phyloP scores from a whole-genome alignment of 2,329 filamentous ascomycete species.

The Chrysosporium queenslandicum region DNA sequence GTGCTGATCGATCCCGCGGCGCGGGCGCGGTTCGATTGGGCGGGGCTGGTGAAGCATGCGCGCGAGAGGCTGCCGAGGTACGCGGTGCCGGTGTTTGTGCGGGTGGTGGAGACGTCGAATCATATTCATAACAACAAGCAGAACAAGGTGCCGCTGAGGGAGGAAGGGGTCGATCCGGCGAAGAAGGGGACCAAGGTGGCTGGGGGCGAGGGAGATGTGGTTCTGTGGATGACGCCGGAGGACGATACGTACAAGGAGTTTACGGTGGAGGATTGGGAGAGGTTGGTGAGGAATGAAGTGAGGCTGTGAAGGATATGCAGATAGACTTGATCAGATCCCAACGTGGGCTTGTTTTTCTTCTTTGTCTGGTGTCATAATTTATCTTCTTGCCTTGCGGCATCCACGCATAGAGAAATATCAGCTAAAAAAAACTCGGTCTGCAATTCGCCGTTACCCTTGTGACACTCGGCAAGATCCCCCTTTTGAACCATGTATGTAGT shows the following conservation, averaged over 20 bases:
- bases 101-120: constrained; percentile 46
- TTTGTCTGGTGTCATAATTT: too few species aligned
- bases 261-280: constrained; percentile 49
- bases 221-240: constrained; percentile 43
- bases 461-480: too few species aligned
- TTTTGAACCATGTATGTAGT: too few species aligned
- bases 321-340: too few species aligned
- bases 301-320: constrained; percentile 38
- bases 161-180: constrained; percentile 54
- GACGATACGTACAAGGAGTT: constrained; percentile 50
- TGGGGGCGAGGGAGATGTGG: constrained; percentile 36
- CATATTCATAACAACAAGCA: constrained; percentile 63
- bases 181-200: constrained; percentile 38
- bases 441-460: too few species aligned
- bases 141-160: constrained; percentile 61
- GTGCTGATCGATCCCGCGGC: constrained; percentile 45
- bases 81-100: constrained; percentile 64
- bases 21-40: constrained; percentile 48
- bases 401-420: too few species aligned
- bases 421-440: too few species aligned
- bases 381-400: too few species aligned
- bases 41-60: constrained; percentile 49
- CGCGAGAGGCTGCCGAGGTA: constrained; percentile 57
- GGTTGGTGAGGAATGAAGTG: constrained; percentile 37
- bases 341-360: too few species aligned